phyloP scores from a whole-genome alignment of 768 basidiomycete genomes.

The Dendrothele bispora region DNA sequence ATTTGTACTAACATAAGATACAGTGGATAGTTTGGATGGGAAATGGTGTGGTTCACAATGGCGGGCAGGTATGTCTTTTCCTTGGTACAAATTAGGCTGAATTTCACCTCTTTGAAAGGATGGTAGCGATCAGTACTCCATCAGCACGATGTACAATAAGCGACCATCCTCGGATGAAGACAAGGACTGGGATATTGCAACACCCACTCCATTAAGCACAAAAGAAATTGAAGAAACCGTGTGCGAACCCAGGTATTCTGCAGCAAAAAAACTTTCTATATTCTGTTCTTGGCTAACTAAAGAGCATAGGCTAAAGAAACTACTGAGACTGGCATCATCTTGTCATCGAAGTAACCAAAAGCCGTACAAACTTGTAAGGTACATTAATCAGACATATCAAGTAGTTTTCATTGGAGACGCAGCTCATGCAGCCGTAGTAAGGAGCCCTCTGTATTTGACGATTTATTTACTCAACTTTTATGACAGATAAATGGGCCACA shows the following conservation, averaged over 20 bases:
- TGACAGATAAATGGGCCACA: constrained; percentile 15
- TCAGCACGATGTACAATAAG: constrained; percentile 1
- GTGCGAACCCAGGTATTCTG: constrained; percentile 2
- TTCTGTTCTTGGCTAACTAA: background rate
- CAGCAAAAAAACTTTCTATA: background rate
- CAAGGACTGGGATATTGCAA: background rate
- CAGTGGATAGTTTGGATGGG: constrained; percentile 8
- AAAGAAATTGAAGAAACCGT: background rate
- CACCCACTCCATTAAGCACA: background rate
- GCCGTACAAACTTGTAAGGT: background rate
- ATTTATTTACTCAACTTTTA: background rate
- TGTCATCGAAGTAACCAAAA: constrained; percentile 7
- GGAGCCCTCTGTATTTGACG: background rate
- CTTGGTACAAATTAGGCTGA: background rate
- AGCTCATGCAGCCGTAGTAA: constrained; percentile 11
- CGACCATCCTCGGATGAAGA: background rate
- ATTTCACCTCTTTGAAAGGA: constrained; percentile 1
- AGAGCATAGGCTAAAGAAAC: background rate
- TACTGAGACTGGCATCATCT: background rate
- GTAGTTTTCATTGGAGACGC: constrained; percentile 14
- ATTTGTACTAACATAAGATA: background rate
- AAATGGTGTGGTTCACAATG: background rate
- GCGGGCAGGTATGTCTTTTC: constrained; percentile 3
- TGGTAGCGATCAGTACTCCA: constrained; percentile 5
- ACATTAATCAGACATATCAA: background rate